These are phyloP conservation scores for Ceriops zippeliana DNA, from an alignment of 345 rosid species.

Conservation along the genomic window DNA sequence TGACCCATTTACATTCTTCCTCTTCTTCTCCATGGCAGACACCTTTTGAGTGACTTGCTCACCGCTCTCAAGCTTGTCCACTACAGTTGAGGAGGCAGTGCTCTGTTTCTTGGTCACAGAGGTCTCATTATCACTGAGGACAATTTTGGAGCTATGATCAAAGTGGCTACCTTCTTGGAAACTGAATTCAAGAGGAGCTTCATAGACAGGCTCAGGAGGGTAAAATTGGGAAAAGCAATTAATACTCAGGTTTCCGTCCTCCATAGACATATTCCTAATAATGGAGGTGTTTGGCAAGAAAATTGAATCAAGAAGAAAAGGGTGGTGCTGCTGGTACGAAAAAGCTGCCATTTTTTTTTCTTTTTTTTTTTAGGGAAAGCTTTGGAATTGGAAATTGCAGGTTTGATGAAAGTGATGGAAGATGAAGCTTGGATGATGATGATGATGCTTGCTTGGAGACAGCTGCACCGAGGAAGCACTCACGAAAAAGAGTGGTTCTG, in stretches of 20 bases:
- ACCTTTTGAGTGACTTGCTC: slow-evolving; percentile 47
- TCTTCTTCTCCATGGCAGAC: slow-evolving; percentile 29
- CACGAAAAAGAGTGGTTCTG: slow-evolving; percentile 26
- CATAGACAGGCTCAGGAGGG: slow-evolving; percentile 12
- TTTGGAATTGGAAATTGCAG: slow-evolving; percentile 18
- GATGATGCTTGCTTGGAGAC: slow-evolving; percentile 15
- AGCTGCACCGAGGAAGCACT: slow-evolving; percentile 9
- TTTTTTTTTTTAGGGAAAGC: background rate
- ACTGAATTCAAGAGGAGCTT: slow-evolving; percentile 12
- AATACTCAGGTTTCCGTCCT: slow-evolving; percentile 23
- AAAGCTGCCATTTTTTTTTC: slow-evolving; percentile 43
- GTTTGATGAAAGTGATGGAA: slow-evolving; percentile 30
- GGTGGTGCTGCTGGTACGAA: slow-evolving; percentile 38
- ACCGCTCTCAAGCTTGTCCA: slow-evolving; percentile 42
- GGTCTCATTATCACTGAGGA: slow-evolving; percentile 30
- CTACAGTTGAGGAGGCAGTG: slow-evolving; percentile 38
- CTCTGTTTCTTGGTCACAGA: slow-evolving; percentile 41
- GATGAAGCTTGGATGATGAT: slow-evolving; percentile 8
- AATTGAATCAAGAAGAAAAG: slow-evolving; percentile 45
- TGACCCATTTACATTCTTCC: slow-evolving; percentile 30
- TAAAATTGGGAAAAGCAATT: slow-evolving; percentile 30
- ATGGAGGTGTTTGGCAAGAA: slow-evolving; percentile 25
- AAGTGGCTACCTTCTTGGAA: slow-evolving; percentile 12
- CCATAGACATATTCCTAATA: slow-evolving; percentile 25
- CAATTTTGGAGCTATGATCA: slow-evolving; percentile 22